Percentiles rank a stretch among this genome's conserved stretches.
phyloP scores from a whole-genome alignment of 2,329 filamentous ascomycete genomes.

The Pseudogymnoascus sp. region DNA sequence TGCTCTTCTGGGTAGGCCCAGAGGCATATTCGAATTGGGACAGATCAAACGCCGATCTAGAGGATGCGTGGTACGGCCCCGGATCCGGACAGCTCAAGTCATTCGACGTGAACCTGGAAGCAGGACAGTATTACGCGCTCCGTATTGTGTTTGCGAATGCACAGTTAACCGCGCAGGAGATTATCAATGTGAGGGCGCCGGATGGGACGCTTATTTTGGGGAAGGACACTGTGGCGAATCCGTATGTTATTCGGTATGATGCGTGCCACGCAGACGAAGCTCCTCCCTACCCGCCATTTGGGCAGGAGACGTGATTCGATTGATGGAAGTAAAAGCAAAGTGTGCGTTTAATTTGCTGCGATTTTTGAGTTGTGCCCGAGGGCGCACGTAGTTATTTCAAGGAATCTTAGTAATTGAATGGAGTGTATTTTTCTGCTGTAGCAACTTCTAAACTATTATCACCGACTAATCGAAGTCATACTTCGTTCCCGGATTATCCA shows the following conservation, averaged over 20 bases:
- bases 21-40: slow-evolving; percentile 21
- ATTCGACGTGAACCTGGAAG: background rate
- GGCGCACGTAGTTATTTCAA: no score
- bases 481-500: no score
- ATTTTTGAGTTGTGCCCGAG: no score
- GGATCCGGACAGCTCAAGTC: background rate
- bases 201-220: slow-evolving; percentile 11
- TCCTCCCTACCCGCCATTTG: slow-evolving; percentile 3
- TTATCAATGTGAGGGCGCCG: background rate
- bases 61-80: background rate
- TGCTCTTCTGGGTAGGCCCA: slow-evolving; percentile 22
- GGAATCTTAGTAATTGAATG: no score
- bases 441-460: no score
- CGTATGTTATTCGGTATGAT: slow-evolving; percentile 11
- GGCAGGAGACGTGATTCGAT: slow-evolving; percentile 6
- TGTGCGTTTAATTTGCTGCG: no score
- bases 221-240: background rate
- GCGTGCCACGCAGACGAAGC: slow-evolving; percentile 3
- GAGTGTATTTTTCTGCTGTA: no score
- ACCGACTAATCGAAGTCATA: no score
- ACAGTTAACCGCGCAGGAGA: background rate
- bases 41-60: slow-evolving; percentile 14
- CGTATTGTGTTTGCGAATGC: slow-evolving; percentile 5
- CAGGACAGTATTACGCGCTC: slow-evolving; percentile 5
- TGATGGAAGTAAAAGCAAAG: no score